Percentiles rank a stretch among this genome's conserved stretches.
phyloP scores from a whole-genome alignment of 305 asterid species.

The Ajuga reptans region DNA sequence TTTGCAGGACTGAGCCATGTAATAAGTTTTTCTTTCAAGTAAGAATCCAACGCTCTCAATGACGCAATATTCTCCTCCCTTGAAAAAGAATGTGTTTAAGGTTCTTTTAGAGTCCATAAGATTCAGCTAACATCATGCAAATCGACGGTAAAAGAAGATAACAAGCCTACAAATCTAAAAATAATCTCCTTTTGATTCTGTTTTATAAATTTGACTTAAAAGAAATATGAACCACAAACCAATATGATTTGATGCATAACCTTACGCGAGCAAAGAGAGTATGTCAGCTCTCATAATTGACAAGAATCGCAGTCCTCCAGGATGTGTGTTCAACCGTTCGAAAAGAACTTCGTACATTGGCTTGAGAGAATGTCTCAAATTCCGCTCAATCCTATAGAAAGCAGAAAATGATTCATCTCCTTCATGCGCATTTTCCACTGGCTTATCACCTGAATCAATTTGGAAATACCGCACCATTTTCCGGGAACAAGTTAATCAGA shows the following conservation, averaged over 20 bases:
- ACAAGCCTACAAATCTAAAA: background rate
- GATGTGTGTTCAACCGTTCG: conserved; percentile 81
- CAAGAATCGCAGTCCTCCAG: conserved; percentile 82
- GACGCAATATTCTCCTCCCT: conserved; percentile 66
- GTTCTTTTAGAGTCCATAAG: conserved; percentile 5
- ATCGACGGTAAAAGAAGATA: conserved; percentile 2
- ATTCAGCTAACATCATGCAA: conserved; percentile 3
- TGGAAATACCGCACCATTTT: conserved; percentile 1
- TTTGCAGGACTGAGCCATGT: conserved; percentile 96
- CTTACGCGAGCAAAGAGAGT: conserved; percentile 73
- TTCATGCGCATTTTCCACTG: conserved; percentile 41
- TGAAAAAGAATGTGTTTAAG: conserved; percentile 15
- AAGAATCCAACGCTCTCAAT: conserved; percentile 71
- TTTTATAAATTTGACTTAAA: background rate
- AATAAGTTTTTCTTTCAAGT: conserved; percentile 81
- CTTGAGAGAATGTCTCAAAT: conserved; percentile 70
- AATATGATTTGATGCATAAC: conserved; percentile 31
- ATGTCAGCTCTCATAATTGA: conserved; percentile 43
- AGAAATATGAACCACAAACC: conserved; percentile 6
- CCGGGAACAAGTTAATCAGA: background rate
- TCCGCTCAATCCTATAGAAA: conserved; percentile 74
- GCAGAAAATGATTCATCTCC: conserved; percentile 66
- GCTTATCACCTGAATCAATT: conserved; percentile 39
- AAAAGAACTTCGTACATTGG: conserved; percentile 84
- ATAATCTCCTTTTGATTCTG: background rate